Conservation (phyloP, 306 rosid species). For the Dalbergia cochinchinensis region DNA sequence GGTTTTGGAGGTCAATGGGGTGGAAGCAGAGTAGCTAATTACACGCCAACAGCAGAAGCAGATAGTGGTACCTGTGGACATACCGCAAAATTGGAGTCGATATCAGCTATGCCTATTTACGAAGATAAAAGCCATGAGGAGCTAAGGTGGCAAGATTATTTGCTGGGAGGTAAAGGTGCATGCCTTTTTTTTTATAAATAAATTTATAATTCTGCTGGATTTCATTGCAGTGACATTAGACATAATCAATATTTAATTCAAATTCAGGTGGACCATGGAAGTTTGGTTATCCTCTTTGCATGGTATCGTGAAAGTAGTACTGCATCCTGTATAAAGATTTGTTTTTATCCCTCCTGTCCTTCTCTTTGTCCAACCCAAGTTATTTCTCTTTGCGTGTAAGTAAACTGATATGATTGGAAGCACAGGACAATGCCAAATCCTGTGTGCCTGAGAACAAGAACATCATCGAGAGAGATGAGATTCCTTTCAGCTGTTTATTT, state of each 20-base stretch:
- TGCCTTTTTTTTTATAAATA: not conserved
- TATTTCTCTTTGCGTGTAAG: conserved; percentile 5
- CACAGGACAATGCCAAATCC: conserved; percentile 18
- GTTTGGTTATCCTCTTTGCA: not conserved
- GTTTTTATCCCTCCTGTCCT: not conserved
- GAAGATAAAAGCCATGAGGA: conserved; percentile 96
- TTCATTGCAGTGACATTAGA: conserved; percentile 16
- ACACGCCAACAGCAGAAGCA: conserved; percentile 78
- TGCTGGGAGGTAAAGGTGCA: conserved; percentile 86
- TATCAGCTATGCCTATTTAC: conserved; percentile 92
- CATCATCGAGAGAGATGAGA: not conserved
- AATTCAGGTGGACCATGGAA: conserved; percentile 83
- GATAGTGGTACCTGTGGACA: conserved; percentile 68
- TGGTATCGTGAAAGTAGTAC: conserved; percentile 4
- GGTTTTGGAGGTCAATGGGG: conserved; percentile 84
- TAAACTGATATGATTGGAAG: conserved; percentile 14
- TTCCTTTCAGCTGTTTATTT: conserved; percentile 9
- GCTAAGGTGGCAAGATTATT: conserved; percentile 98
- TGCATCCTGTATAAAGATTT: conserved; percentile 23
- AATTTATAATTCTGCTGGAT: not conserved
- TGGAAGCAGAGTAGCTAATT: conserved; percentile 81
- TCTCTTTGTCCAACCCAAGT: not conserved
- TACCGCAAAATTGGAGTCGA: conserved; percentile 83
- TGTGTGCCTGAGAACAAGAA: conserved; percentile 23
- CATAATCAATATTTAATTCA: conserved; percentile 27